phyloP scores from a whole-genome alignment of 2,329 filamentous ascomycete genomes.

The Pseudocercospora fuligena region DNA sequence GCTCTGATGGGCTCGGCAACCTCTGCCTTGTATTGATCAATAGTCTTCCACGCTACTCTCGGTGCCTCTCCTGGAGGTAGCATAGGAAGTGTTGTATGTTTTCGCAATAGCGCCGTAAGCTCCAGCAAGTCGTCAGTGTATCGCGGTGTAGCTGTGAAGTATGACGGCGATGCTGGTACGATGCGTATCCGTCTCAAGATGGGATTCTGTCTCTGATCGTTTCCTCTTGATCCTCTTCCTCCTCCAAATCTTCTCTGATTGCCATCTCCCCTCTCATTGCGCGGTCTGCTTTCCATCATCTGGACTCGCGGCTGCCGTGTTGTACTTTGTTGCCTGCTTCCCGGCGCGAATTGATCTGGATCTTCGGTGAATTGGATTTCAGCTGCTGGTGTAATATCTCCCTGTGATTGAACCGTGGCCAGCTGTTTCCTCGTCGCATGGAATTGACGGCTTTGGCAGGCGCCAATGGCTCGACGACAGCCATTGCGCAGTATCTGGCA shows the following conservation, averaged over 20 bases:
- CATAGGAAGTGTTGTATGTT: slow-evolving; percentile 74
- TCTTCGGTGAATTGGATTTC: slow-evolving; percentile 37
- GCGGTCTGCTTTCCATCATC: slow-evolving; percentile 22
- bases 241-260: slow-evolving; percentile 10
- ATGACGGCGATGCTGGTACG: slow-evolving; percentile 85
- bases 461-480: slow-evolving; percentile 38
- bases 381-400: slow-evolving; percentile 36
- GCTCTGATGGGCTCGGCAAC: slow-evolving; percentile 74
- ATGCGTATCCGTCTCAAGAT: slow-evolving; percentile 62
- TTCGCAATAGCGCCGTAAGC: slow-evolving; percentile 72
- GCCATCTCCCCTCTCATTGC: slow-evolving; percentile 1
- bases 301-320: slow-evolving; percentile 23
- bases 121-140: slow-evolving; percentile 85
- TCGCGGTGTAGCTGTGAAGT: slow-evolving; percentile 83
- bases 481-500: slow-evolving; percentile 35
- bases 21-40: slow-evolving; percentile 73
- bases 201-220: slow-evolving; percentile 20
- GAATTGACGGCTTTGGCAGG: slow-evolving; percentile 31
- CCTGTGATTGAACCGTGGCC: slow-evolving; percentile 35
- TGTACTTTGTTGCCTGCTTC: neutral
- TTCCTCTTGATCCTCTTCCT: slow-evolving; percentile 16
- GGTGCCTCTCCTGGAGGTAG: slow-evolving; percentile 69
- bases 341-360: slow-evolving; percentile 32
- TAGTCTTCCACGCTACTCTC: slow-evolving; percentile 78
- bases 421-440: slow-evolving; percentile 32